Evolutionary conservation across 2,329 filamentous ascomycete genomes (phyloP).

Genomic region (Fusarium guadeloupense): DNA sequence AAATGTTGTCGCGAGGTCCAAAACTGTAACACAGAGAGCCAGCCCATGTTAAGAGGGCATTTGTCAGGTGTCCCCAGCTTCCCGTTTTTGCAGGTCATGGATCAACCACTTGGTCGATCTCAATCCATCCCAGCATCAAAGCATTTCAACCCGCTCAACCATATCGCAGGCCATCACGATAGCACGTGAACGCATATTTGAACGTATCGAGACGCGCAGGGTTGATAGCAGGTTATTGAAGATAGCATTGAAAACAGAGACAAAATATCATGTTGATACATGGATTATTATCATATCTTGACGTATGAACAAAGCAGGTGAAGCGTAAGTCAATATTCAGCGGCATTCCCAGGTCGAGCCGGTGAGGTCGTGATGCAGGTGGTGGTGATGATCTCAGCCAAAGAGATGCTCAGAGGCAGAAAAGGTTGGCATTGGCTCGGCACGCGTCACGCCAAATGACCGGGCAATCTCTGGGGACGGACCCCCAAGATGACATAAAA

Average conservation of each 20-base stretch:
- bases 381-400: constrained; percentile 30
- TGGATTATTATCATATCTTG: not conserved
- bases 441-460: constrained; percentile 17
- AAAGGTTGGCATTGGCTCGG: constrained; percentile 23
- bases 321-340: not conserved
- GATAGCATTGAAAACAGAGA: not conserved
- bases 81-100: constrained; percentile 12
- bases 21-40: constrained; percentile 17
- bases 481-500: too few relatives aligned
- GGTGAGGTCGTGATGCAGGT: constrained; percentile 13
- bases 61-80: constrained; percentile 4
- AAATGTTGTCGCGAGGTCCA: constrained; percentile 8
- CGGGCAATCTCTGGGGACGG: constrained; percentile 15
- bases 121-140: constrained; percentile 8
- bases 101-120: constrained; percentile 30
- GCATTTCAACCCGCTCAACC: constrained; percentile 7
- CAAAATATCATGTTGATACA: not conserved
- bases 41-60: not conserved
- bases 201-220: not conserved
- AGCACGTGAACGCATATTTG: constrained; percentile 1
- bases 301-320: not conserved
- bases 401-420: constrained; percentile 16
- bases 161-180: constrained; percentile 6
- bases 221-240: constrained; percentile 1
- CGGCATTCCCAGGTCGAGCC: not conserved